Evolutionary conservation across 495 filamentous ascomycete species (phyloP).

Genomic region (Lophiostoma macrostomum): DNA sequence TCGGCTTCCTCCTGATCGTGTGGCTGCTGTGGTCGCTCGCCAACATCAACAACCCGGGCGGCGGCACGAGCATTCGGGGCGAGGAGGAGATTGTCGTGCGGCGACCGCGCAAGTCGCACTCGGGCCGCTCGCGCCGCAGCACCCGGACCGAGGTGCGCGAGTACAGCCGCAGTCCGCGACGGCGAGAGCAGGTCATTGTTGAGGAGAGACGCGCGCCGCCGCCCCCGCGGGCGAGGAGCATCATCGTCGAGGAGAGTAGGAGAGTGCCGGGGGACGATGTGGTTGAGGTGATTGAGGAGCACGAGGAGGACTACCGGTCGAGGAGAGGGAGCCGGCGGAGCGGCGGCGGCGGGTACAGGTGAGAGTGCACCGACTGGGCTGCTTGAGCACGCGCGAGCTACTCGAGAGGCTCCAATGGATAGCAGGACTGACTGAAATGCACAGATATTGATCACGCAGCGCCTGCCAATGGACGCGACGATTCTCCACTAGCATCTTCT

Average conservation of each 20-base stretch:
- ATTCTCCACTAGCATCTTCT: no score
- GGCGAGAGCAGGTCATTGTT: constrained; percentile 24
- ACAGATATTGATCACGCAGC: no score
- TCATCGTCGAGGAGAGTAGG: constrained; percentile 40
- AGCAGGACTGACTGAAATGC: no score
- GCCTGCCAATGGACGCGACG: no score
- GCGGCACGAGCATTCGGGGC: constrained; percentile 9
- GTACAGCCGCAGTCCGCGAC: constrained; percentile 33
- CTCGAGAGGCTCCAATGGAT: no score
- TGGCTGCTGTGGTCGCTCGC: constrained; percentile 59
- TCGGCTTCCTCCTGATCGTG: constrained; percentile 74
- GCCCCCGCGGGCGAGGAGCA: constrained; percentile 35
- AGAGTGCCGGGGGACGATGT: constrained; percentile 44
- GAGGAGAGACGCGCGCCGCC: constrained; percentile 29
- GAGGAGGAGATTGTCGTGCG: constrained; percentile 35
- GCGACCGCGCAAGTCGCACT: constrained; percentile 23
- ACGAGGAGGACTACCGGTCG: constrained; percentile 35
- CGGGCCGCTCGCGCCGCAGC: constrained; percentile 30
- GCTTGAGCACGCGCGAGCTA: no score
- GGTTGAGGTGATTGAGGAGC: constrained; percentile 46
- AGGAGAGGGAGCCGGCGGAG: constrained; percentile 34
- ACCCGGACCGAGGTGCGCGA: constrained; percentile 38
- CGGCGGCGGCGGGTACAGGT: constrained; percentile 38
- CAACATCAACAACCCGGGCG: constrained; percentile 1
- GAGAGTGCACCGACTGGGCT: no score